Evolutionary conservation across 163 green algal genomes (phyloP).

Genomic region (Scenedesmus sp.): DNA sequence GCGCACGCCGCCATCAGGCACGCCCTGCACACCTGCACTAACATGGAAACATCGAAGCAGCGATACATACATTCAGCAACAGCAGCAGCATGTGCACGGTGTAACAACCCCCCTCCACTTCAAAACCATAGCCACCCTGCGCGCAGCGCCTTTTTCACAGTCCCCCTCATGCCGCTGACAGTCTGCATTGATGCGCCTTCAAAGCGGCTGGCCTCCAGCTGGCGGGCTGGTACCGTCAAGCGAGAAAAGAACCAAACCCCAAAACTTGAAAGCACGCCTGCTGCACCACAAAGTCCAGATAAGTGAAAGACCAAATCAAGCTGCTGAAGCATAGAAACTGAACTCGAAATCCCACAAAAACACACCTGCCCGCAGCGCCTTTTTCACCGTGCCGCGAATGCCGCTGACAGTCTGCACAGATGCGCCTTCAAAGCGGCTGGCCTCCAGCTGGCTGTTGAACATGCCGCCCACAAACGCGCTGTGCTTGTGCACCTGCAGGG

Average conservation of each 20-base stretch:
- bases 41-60: neutral
- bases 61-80: neutral
- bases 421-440: conserved; percentile 96
- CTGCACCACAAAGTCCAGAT: no score
- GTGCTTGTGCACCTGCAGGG: conserved; percentile 76
- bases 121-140: conserved; percentile 41
- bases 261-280: no score
- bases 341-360: neutral
- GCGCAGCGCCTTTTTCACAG: conserved; percentile 94
- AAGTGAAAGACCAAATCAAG: no score
- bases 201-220: conserved; percentile 90
- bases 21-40: conserved; percentile 56
- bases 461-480: conserved; percentile 92
- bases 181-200: conserved; percentile 94
- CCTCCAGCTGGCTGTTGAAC: conserved; percentile 95
- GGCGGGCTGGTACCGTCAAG: no score
- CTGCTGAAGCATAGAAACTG: no score
- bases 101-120: neutral
- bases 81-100: neutral
- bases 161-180: conserved; percentile 95
- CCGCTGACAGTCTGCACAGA: conserved; percentile 93
- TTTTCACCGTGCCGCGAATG: conserved; percentile 98
- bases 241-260: no score
- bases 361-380: conserved; percentile 73
- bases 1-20: conserved; percentile 76